A percentile compares a stretch with the other conserved stretches of the same genome.
phyloP scores from a whole-genome alignment of 345 rosid genomes.

The Kandelia obovata region DNA sequence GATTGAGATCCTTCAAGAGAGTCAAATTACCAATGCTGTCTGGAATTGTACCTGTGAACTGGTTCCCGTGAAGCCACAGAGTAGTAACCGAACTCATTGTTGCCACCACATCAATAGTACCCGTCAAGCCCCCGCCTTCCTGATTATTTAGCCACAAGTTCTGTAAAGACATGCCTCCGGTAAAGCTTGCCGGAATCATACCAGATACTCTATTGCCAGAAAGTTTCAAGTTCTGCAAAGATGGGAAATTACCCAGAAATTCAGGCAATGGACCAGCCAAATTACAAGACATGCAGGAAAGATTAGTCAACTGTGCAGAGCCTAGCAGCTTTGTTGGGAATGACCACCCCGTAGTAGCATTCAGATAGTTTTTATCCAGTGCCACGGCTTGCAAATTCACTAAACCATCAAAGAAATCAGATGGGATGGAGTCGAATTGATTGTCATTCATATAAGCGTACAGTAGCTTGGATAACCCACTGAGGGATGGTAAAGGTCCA shows the following conservation, averaged over 20 bases:
- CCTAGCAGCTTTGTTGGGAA: conserved; percentile 44
- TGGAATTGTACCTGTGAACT: conserved; percentile 65
- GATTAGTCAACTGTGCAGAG: conserved; percentile 52
- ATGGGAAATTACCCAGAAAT: conserved; percentile 51
- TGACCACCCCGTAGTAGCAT: conserved; percentile 59
- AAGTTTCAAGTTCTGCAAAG: conserved; percentile 49
- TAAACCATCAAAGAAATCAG: conserved; percentile 53
- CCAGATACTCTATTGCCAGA: conserved; percentile 53
- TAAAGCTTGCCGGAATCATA: conserved; percentile 48
- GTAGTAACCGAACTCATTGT: conserved; percentile 44
- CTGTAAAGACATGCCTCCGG: conserved; percentile 36
- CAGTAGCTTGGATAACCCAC: conserved; percentile 46
- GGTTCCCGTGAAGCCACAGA: conserved; percentile 83
- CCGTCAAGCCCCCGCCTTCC: conserved; percentile 44
- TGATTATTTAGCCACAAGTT: conserved; percentile 67
- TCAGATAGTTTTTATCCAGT: conserved; percentile 55
- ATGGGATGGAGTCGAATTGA: conserved; percentile 56
- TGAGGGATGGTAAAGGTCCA: conserved; percentile 57
- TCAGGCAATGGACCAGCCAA: conserved; percentile 63
- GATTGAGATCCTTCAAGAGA: conserved; percentile 54
- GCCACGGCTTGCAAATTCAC: conserved; percentile 48
- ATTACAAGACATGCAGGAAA: conserved; percentile 64
- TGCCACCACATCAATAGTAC: conserved; percentile 54
- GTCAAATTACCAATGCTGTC: conserved; percentile 48
- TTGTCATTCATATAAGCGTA: conserved; percentile 55